Evolutionary conservation across 148 eudicot species (phyloP).

Genomic region (Spergularia bocconei): DNA sequence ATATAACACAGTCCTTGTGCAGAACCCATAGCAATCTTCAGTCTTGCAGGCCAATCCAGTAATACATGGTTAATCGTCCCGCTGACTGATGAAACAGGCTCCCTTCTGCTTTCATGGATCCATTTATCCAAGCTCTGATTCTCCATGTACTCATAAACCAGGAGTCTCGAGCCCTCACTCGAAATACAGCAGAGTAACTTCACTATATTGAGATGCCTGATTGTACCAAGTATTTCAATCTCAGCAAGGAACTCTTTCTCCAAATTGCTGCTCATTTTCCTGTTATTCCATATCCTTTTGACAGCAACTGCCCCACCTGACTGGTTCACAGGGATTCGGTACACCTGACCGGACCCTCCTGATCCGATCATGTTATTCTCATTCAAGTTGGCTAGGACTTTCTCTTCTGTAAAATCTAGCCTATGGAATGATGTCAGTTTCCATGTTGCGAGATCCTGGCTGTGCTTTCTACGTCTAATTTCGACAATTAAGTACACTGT

Average conservation of each 20-base stretch:
- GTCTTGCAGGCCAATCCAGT: conserved; percentile 64
- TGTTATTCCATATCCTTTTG: conserved; percentile 53
- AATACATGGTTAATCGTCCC: conserved; percentile 13
- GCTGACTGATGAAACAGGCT: conserved; percentile 5
- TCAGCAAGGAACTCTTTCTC: conserved; percentile 71
- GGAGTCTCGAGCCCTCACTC: conserved; percentile 52
- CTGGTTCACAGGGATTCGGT: conserved; percentile 36
- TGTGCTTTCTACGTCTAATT: conserved; percentile 30
- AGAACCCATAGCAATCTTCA: conserved; percentile 59
- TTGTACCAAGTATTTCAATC: conserved; percentile 53
- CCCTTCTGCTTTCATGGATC: conserved; percentile 42
- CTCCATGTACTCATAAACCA: conserved; percentile 75
- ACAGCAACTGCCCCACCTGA: conserved; percentile 45
- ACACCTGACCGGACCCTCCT: conserved; percentile 70
- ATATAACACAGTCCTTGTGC: conserved; percentile 71
- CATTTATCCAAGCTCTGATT: conserved; percentile 67
- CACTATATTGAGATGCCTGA: conserved; percentile 70
- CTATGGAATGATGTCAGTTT: conserved; percentile 58
- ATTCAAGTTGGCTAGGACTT: conserved; percentile 40
- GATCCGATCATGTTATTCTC: conserved; percentile 61
- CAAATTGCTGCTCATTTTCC: conserved; percentile 29
- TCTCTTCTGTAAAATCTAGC: conserved; percentile 47
- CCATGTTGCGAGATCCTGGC: conserved; percentile 35
- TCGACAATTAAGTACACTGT: conserved; percentile 32
- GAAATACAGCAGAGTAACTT: conserved; percentile 74